Evolutionary conservation across 2,329 filamentous ascomycete genomes (phyloP).

Genomic region (Lachnellula hyalina): DNA sequence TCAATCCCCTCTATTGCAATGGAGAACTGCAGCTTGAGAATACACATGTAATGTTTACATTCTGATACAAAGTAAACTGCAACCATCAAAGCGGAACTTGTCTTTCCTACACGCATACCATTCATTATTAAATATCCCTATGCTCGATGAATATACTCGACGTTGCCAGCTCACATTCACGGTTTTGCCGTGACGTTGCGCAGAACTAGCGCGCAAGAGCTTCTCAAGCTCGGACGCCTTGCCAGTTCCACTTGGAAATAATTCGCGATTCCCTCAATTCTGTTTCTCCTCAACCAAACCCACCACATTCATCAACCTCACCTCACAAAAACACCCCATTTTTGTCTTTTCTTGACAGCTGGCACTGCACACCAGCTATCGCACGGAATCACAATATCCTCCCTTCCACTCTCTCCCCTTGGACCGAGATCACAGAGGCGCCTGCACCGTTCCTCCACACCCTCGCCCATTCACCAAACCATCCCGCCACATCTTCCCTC

Average conservation of each 20-base stretch:
- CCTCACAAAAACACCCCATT: conserved; percentile 2
- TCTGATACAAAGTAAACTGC: too few relatives aligned
- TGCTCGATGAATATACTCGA: too few relatives aligned
- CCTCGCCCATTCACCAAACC: conserved; percentile 21
- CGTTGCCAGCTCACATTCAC: too few relatives aligned
- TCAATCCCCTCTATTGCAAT: too few relatives aligned
- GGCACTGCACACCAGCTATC: conserved; percentile 15
- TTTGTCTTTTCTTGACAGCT: conserved; percentile 16
- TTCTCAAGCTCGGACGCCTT: conserved; percentile 3
- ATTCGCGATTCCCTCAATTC: conserved; percentile 9
- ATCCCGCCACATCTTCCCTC: conserved; percentile 4
- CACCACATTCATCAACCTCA: conserved; percentile 2
- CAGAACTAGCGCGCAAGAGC: neutral
- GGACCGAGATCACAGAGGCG: conserved; percentile 28
- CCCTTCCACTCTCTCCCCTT: conserved; percentile 2
- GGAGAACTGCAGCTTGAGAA: too few relatives aligned
- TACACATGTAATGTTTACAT: too few relatives aligned
- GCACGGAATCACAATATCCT: conserved; percentile 1
- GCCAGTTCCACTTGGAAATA: neutral
- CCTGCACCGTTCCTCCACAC: conserved; percentile 33
- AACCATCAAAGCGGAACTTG: too few relatives aligned
- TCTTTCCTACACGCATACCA: too few relatives aligned
- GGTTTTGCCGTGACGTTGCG: too few relatives aligned
- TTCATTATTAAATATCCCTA: too few relatives aligned
- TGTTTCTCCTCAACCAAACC: conserved; percentile 5